Conservation (phyloP, 495 filamentous ascomycete species). For the Antarctomyces pellizariae region DNA sequence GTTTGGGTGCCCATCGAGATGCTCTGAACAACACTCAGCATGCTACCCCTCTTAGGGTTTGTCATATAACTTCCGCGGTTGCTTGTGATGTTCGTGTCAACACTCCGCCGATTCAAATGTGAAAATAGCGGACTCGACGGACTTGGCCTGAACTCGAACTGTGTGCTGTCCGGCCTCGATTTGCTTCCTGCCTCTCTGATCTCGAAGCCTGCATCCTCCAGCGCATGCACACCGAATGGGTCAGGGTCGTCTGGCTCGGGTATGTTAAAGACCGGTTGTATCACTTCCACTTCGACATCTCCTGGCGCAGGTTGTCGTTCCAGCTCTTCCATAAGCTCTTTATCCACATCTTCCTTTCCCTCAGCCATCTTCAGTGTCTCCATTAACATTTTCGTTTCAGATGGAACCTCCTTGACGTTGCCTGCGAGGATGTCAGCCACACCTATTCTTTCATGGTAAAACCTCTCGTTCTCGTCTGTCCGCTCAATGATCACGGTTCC, state of each 20-base stretch:
- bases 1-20: constrained; percentile 31
- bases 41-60: constrained; percentile 23
- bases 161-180: constrained; percentile 39
- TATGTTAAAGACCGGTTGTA: constrained; percentile 39
- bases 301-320: constrained; percentile 41
- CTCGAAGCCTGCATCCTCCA: constrained; percentile 64
- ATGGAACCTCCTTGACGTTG: constrained; percentile 20
- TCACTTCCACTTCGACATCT: constrained; percentile 37
- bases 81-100: constrained; percentile 35
- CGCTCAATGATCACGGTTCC: constrained; percentile 59
- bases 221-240: constrained; percentile 66
- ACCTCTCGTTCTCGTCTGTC: constrained; percentile 57
- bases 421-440: constrained; percentile 45
- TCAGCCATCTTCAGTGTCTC: constrained; percentile 8
- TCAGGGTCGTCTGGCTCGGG: constrained; percentile 62
- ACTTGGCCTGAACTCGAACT: constrained; percentile 59
- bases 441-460: constrained; percentile 40
- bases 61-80: constrained; percentile 44
- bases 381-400: constrained; percentile 7
- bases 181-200: constrained; percentile 68
- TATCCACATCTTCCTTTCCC: constrained; percentile 6
- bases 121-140: constrained; percentile 54
- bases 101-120: constrained; percentile 41
- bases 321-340: constrained; percentile 13
- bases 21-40: constrained; percentile 34